Conservation (phyloP, 2,329 filamentous ascomycete genomes). For the Leptographium procerum region DNA sequence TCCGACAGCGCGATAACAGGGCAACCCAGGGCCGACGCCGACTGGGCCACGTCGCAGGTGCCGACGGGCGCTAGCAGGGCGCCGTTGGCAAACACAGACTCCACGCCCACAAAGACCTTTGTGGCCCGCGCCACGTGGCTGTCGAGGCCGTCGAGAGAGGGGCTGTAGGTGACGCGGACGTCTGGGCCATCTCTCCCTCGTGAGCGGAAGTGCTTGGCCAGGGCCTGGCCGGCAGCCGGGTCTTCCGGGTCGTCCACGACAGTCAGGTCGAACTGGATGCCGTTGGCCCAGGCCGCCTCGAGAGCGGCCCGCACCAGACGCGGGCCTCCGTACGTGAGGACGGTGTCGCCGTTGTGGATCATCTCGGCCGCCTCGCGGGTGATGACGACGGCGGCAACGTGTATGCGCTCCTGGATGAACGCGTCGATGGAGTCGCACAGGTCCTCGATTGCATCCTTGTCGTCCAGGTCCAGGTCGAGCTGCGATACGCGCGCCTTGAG, state of each 20-base stretch:
- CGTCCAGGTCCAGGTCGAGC: slow-evolving; percentile 74
- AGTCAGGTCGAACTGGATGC: slow-evolving; percentile 71
- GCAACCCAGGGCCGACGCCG: slow-evolving; percentile 62
- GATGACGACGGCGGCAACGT: slow-evolving; percentile 76
- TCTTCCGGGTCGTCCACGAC: slow-evolving; percentile 63
- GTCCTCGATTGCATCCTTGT: slow-evolving; percentile 68
- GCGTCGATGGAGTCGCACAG: slow-evolving; percentile 74
- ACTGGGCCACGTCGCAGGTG: slow-evolving; percentile 76
- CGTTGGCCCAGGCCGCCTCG: slow-evolving; percentile 55
- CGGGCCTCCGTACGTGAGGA: slow-evolving; percentile 80
- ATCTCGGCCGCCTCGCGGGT: slow-evolving; percentile 62
- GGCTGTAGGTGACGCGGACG: slow-evolving; percentile 60
- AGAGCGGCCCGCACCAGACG: slow-evolving; percentile 78
- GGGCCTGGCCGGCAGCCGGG: slow-evolving; percentile 35
- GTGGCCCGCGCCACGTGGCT: slow-evolving; percentile 57
- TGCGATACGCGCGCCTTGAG: slow-evolving; percentile 87
- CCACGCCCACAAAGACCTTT: slow-evolving; percentile 73
- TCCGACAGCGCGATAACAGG: slow-evolving; percentile 87
- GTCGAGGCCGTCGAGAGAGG: slow-evolving; percentile 63
- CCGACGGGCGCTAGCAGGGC: slow-evolving; percentile 79
- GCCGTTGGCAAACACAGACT: slow-evolving; percentile 93
- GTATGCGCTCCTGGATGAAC: slow-evolving; percentile 85
- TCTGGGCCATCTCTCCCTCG: not conserved
- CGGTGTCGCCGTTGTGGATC: slow-evolving; percentile 67
- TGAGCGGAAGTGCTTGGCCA: slow-evolving; percentile 54